Evolutionary conservation across 192 early-diverging fungal species (phyloP), one percentile per base, ranked within the genome.

Genomic region (Diversispora epigaea): DNA sequence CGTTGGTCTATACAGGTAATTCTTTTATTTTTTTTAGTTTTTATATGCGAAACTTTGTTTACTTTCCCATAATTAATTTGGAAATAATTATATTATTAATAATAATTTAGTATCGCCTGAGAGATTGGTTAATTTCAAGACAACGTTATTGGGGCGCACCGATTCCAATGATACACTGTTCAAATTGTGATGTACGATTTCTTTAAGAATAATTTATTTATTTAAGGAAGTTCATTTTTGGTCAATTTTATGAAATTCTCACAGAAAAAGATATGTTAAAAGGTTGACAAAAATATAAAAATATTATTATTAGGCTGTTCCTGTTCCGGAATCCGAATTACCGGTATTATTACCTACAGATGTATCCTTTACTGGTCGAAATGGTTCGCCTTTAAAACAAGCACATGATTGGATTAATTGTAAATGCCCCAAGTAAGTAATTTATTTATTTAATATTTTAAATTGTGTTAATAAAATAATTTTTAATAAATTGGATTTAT

Each of bases 131-230:
- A 2, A 77, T 99, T 10, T 99, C 97, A 5, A 87, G 97, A 40
- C 96, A 99, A 80, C 86, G 97, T 32, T 93, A 93, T 73, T 99
- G 97, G 97, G 97, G 97, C 10, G 93, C 96, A 19, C 97, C 97
- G 15, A 94, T 99, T 17, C 97, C 97, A 4, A 90, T 98, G 25
- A 87, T 98, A 41, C 94, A 98, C 76, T 98, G 96, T 77, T 22
- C 76, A 0, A 77, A 70, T 10, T 98, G 96, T 75, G 91, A 94
- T 10, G 85, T 85, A 77, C 70, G 70, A 63, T 11, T 4, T 72
- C 44, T 74, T 39, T 41, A 56, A 57, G 44, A 71, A 62, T 78
- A 15, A 55, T 63, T 60, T 14, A 14, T 49, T 32, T 32, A 32
- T 32, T 32, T 32, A 32, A 32, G 2, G 25, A 32, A 32, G 25